Percentiles rank a stretch among this genome's conserved stretches.
Conservation (phyloP, 306 rosid species). For the Dalbergia oliveri region DNA sequence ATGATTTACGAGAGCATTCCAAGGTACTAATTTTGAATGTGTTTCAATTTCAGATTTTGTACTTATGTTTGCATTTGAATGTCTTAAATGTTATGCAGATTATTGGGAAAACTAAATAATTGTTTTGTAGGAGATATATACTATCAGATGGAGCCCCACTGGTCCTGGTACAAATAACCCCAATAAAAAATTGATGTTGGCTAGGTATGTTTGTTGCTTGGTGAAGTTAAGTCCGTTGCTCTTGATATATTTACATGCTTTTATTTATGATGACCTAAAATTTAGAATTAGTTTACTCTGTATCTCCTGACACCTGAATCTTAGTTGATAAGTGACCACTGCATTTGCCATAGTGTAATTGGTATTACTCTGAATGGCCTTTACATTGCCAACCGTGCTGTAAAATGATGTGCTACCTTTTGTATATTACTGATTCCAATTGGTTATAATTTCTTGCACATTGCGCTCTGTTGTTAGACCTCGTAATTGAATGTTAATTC, state of each 20-base stretch:
- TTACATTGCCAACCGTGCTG: neutral
- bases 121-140: constrained; percentile 83
- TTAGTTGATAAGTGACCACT: neutral
- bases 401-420: neutral
- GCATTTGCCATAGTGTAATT: neutral
- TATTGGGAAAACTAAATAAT: constrained; percentile 21
- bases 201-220: constrained; percentile 68
- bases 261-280: neutral
- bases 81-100: constrained; percentile 15
- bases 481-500: neutral
- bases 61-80: constrained; percentile 13
- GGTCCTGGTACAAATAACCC: constrained; percentile 87
- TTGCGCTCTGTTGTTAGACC: neutral
- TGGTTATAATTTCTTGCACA: neutral
- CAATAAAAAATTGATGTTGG: constrained; percentile 79
- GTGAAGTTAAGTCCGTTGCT: constrained; percentile 9
- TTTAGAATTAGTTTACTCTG: constrained; percentile 10
- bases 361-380: neutral
- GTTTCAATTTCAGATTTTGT: neutral
- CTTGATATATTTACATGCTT: constrained; percentile 8
- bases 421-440: constrained; percentile 4
- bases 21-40: constrained; percentile 62
- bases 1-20: constrained; percentile 90
- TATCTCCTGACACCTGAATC: neutral
- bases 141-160: constrained; percentile 97